These are phyloP conservation scores for Blastobotrys illinoisensis DNA, from an alignment of 1,139 yeast species.

Conservation along the genomic window DNA sequence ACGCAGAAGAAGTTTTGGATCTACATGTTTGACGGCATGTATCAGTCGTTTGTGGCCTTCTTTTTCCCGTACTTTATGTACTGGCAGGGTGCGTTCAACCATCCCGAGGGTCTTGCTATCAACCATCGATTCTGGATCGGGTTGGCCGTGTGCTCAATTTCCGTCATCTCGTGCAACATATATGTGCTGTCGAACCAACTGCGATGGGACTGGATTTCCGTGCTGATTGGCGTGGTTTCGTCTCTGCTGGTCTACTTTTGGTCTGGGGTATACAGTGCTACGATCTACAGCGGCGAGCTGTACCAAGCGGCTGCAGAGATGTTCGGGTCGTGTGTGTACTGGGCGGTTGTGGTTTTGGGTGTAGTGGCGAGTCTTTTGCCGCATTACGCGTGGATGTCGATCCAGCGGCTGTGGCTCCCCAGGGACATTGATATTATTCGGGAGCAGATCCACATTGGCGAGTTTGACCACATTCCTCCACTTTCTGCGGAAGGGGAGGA, in stretches of 20 bases:
- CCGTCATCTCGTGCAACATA: conserved; percentile 73
- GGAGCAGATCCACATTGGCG: conserved; percentile 43
- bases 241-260: conserved; percentile 68
- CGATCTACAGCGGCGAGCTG: conserved; percentile 56
- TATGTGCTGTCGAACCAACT: conserved; percentile 78
- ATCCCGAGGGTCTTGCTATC: conserved; percentile 56
- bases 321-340: conserved; percentile 66
- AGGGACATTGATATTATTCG: conserved; percentile 80
- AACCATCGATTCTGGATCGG: conserved; percentile 90
- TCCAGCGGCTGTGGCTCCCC: conserved; percentile 61
- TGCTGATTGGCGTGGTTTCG: conserved; percentile 57
- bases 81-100: conserved; percentile 51
- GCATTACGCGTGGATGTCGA: conserved; percentile 60
- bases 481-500: conserved; percentile 5
- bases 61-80: conserved; percentile 79
- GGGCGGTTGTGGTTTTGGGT: conserved; percentile 81
- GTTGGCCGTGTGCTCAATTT: conserved; percentile 67
- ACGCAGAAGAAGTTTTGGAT: conserved; percentile 69
- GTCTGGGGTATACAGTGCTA: conserved; percentile 86
- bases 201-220: conserved; percentile 91
- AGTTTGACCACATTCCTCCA: conserved; percentile 16
- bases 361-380: conserved; percentile 70
- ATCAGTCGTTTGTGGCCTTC: conserved; percentile 79
- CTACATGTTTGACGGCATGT: conserved; percentile 82
- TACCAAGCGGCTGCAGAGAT: conserved; percentile 71